Evolutionary conservation across 331 rosid species (phyloP).

Genomic region (Arachis monticola): DNA sequence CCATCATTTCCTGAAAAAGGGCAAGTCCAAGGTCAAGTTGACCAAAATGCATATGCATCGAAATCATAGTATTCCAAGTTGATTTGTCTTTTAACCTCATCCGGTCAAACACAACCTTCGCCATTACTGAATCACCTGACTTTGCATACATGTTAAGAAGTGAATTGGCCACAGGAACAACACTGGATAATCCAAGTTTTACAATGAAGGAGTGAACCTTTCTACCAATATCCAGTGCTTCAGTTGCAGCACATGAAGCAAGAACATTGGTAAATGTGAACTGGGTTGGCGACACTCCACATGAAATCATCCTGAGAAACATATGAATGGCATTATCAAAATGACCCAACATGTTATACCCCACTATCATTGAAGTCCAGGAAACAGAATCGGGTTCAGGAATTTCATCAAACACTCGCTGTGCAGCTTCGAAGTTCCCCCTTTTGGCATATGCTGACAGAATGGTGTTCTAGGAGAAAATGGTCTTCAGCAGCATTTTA

Average conservation of each 20-base stretch:
- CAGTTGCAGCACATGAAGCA: slow-evolving; percentile 64
- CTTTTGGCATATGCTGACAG: slow-evolving; percentile 69
- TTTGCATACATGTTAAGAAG: slow-evolving; percentile 86
- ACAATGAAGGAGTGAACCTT: slow-evolving; percentile 69
- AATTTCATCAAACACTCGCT: slow-evolving; percentile 59
- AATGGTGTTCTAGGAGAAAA: slow-evolving; percentile 72
- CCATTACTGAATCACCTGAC: slow-evolving; percentile 63
- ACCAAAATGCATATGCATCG: slow-evolving; percentile 66
- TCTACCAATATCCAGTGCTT: slow-evolving; percentile 62
- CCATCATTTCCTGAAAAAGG: slow-evolving; percentile 65
- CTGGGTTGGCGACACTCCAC: slow-evolving; percentile 53
- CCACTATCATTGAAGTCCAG: slow-evolving; percentile 77
- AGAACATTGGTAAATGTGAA: slow-evolving; percentile 75
- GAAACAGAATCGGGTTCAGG: slow-evolving; percentile 83
- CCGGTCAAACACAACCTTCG: slow-evolving; percentile 63
- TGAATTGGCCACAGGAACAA: slow-evolving; percentile 66
- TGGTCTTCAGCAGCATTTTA: slow-evolving; percentile 66
- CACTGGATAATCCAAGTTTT: slow-evolving; percentile 62
- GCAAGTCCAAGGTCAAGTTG: slow-evolving; percentile 61
- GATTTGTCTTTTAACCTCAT: slow-evolving; percentile 63
- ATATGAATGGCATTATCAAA: slow-evolving; percentile 48
- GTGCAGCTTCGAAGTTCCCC: slow-evolving; percentile 65
- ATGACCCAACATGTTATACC: slow-evolving; percentile 65
- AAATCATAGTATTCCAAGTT: slow-evolving; percentile 75
- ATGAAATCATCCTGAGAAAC: slow-evolving; percentile 63